Base-by-base conservation (phyloP, 345 rosid species). In the Hibiscus trionum region DNA sequence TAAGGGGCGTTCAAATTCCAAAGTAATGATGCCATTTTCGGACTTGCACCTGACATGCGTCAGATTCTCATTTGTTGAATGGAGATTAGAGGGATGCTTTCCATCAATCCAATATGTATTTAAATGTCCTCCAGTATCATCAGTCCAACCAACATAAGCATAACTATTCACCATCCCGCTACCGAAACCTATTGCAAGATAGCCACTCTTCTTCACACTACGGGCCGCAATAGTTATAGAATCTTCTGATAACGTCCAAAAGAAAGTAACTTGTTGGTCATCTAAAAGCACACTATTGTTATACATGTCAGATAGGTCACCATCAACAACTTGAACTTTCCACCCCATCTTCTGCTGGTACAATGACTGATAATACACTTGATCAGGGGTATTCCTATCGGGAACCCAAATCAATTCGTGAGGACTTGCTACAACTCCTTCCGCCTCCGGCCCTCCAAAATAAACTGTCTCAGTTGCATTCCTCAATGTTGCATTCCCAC, bases 101-200 rank as follows among this genome's bases (percentile, higher is more conserved):
- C 97, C 93, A 73, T 85, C 91, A 72, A 95, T 90, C 99, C 97
- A 95, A 67, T 92, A 92, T 5, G 97, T 80, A 79, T 79, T 85
- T 69, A 95, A 89, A 83, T 82, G 88, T 46, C 96, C 97, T 73
- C 97, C 95, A 37, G 75, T 83, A 63, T 72, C 82, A 46, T 90
- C 97, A 66, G 90, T 77, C 99, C 97, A 92, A 16, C 97, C 97
- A 50, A 92, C 97, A 78, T 95, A 95, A 53, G 93, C 97, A 82
- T 50, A 95, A 79, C 89, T 89, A 74, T 90, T 84, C 35, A 85
- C 76, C 99, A 95, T 95, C 76, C 78, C 85, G 60, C 81, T 81
- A 46, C 99, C 99, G 49, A 92, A 90, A 64, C 89, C 99, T 73
- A 92, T 82, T 0, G 97, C 97, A 73, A 95, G 88, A 80, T 92